A percentile compares a stretch with the other conserved stretches of the same genome.
Conservation (phyloP, 2,329 filamentous ascomycete genomes). For the Colletotrichum spinosum region DNA sequence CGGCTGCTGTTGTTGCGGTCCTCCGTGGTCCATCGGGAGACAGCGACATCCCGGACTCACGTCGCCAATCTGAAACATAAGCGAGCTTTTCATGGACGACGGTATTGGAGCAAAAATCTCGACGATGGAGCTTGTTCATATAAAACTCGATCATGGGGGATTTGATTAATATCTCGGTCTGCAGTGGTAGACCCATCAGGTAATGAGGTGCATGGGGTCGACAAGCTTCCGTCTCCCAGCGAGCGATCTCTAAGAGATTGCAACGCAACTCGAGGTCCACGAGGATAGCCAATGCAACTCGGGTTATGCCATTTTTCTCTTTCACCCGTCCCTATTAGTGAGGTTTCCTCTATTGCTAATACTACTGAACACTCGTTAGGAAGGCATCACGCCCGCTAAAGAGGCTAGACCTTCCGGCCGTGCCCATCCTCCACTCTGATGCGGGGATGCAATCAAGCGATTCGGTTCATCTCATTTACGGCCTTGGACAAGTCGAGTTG, state of each 20-base stretch:
- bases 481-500: slow-evolving; percentile 18
- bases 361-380: too few species aligned
- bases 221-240: not conserved
- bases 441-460: slow-evolving; percentile 31
- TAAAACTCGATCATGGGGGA: slow-evolving; percentile 24
- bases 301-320: slow-evolving; percentile 11
- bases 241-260: slow-evolving; percentile 14
- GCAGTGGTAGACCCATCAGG: slow-evolving; percentile 16
- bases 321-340: slow-evolving; percentile 5
- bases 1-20: slow-evolving; percentile 9
- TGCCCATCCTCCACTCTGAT: slow-evolving; percentile 16
- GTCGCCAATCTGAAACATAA: slow-evolving; percentile 34
- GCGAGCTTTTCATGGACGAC: slow-evolving; percentile 25
- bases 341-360: slow-evolving; percentile 13
- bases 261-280: slow-evolving; percentile 11
- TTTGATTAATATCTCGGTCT: slow-evolving; percentile 32
- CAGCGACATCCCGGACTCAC: slow-evolving; percentile 29
- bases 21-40: slow-evolving; percentile 17
- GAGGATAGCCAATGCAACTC: not conserved
- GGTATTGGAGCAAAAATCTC: slow-evolving; percentile 28
- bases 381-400: not conserved
- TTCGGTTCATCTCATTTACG: slow-evolving; percentile 34
- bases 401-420: slow-evolving; percentile 4
- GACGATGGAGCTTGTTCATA: slow-evolving; percentile 29
- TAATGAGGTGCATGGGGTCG: slow-evolving; percentile 13